Base-by-base conservation (phyloP, 306 rosid genomes). In the Ormosia emarginata region DNA sequence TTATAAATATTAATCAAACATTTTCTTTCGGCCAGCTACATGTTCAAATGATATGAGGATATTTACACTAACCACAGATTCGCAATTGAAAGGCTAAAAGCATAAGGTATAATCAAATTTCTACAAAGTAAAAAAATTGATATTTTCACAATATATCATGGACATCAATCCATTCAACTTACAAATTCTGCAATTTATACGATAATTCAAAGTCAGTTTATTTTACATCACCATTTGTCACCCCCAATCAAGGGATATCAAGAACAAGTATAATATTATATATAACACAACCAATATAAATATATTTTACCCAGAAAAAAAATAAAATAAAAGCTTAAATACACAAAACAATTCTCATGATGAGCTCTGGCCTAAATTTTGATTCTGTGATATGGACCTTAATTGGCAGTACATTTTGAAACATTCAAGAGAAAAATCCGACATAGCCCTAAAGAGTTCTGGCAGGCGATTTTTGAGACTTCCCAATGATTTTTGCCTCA, bases 401-500 rank as follows among this genome's bases (percentile, higher is more conserved):
- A 95, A 81, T 67, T 81, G 75, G 13, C 73, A 83, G 86, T 90
- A 95, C 94, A 93, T 95, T 64, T 78, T 79, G 57, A 92, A 86
- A 83, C 98, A 88, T 18, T 82, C 89, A 34, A 34, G 58, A 37
- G 98, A 76, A 32, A 95, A 95, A 63, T 75, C 90, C 3, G 82
- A 82, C 86, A 95, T 75, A 7, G 90, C 90, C 87, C 92, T 75
- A 70, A 93, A 93, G 73, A 95, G 97, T 46, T 93, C 94, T 2
- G 99, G 99, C 90, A 93, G 79, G 77, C 88, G 86, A 75, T 71
- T 85, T 84, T 81, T 87, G 10, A 95, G 89, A 85, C 91, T 90
- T 24, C 41, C 84, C 63, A 93, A 55, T 32, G 99, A 86, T 91
- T 95, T 95, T 68, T 91, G 94, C 84, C 99, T 92, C 83, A 93